phyloP scores from a whole-genome alignment of 768 basidiomycete species.

The Amanita pseudoporphyria region DNA sequence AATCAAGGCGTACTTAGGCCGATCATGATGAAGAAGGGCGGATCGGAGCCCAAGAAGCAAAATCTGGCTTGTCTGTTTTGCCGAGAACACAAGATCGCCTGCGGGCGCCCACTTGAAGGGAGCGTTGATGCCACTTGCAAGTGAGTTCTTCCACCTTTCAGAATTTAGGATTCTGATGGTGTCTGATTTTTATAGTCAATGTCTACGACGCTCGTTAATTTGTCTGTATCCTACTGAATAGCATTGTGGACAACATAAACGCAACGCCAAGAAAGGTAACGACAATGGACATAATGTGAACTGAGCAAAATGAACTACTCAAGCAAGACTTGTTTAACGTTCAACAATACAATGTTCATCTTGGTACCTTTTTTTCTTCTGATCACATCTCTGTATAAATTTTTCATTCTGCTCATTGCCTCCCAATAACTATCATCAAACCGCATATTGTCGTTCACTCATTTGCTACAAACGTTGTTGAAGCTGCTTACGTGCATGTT shows the following conservation, averaged over 20 bases:
- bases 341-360: too few relatives aligned
- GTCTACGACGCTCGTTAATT: constrained; percentile 36
- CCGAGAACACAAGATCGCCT: constrained; percentile 33
- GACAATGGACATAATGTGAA: neutral
- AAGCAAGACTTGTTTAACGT: neutral
- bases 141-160: constrained; percentile 21
- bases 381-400: too few relatives aligned
- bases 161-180: neutral
- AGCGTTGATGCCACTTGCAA: constrained; percentile 39
- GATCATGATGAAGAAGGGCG: constrained; percentile 7
- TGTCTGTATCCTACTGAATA: constrained; percentile 43
- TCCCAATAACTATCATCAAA: too few relatives aligned
- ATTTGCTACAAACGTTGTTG: too few relatives aligned
- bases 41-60: constrained; percentile 17
- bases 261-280: constrained; percentile 4
- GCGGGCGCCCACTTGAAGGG: constrained; percentile 25
- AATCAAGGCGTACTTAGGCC: constrained; percentile 4
- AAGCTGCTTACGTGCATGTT: too few relatives aligned
- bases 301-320: neutral
- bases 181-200: constrained; percentile 29
- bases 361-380: neutral
- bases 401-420: too few relatives aligned
- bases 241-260: constrained; percentile 6
- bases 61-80: constrained; percentile 31
- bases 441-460: too few relatives aligned